phyloP scores from a whole-genome alignment of 441 rosid genomes.

The Omphalea diandra region DNA sequence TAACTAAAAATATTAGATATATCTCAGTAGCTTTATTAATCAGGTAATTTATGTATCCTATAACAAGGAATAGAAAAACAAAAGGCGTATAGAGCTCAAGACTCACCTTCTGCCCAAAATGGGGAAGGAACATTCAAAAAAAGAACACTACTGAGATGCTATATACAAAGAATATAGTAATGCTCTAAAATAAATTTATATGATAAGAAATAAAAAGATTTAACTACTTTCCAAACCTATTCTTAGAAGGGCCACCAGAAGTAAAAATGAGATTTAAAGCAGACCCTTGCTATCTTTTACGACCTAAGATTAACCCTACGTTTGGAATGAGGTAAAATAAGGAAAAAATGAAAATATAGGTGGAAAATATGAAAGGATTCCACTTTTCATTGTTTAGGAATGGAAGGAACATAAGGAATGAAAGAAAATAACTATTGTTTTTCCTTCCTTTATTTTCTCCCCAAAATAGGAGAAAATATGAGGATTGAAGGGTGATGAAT shows the following conservation, averaged over 20 bases:
- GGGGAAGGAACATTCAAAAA: neutral
- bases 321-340: too few relatives aligned
- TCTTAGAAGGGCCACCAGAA: neutral
- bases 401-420: too few relatives aligned
- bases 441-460: too few relatives aligned
- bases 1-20: neutral
- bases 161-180: neutral
- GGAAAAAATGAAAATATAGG: too few relatives aligned
- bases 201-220: neutral
- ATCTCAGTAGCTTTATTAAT: neutral
- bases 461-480: too few relatives aligned
- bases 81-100: neutral
- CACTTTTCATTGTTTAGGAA: too few relatives aligned
- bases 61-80: neutral
- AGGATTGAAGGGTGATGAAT: too few relatives aligned
- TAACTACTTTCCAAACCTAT: neutral
- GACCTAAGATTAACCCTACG: too few relatives aligned
- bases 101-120: neutral
- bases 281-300: neutral
- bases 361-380: too few relatives aligned
- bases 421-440: too few relatives aligned
- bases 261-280: neutral
- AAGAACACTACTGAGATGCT: neutral
- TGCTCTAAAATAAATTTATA: neutral
- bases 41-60: neutral